These are phyloP conservation scores for Sporothrix mexicana DNA, from an alignment of 2,329 filamentous ascomycete genomes.

Conservation along the genomic window DNA sequence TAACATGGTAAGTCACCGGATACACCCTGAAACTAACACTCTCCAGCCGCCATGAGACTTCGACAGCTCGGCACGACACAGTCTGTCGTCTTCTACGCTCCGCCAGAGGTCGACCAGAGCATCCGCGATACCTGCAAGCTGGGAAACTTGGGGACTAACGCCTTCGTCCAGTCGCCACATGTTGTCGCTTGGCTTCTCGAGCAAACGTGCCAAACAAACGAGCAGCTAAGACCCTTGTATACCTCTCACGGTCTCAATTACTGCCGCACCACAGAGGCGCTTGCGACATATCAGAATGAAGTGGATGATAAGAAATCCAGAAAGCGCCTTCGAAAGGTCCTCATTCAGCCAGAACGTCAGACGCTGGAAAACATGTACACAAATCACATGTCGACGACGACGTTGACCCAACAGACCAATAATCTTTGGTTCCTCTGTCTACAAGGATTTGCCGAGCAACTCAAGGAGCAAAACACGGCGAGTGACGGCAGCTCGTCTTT, in stretches of 20 bases:
- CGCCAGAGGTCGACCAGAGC: conserved; percentile 66
- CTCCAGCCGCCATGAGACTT: conserved; percentile 68
- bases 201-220: conserved; percentile 65
- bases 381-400: too few relatives aligned
- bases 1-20: too few relatives aligned
- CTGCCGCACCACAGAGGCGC: conserved; percentile 60
- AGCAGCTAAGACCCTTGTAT: conserved; percentile 64
- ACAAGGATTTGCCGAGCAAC: conserved; percentile 41
- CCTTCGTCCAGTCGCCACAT: conserved; percentile 49
- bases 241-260: conserved; percentile 66
- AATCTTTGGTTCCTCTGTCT: conserved; percentile 40
- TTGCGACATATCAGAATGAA: conserved; percentile 49
- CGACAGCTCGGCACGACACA: conserved; percentile 63
- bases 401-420: conserved; percentile 40
- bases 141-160: neutral
- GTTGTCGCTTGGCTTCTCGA: conserved; percentile 65
- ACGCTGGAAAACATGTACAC: conserved; percentile 64
- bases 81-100: conserved; percentile 60
- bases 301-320: conserved; percentile 43
- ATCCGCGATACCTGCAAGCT: conserved; percentile 57
- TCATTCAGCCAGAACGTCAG: conserved; percentile 61
- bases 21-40: conserved; percentile 19
- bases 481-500: conserved; percentile 37
- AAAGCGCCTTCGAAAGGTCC: conserved; percentile 49
- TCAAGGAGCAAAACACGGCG: conserved; percentile 43